Base-by-base conservation (phyloP, 495 filamentous ascomycete species). In the Penicillium psychrofluorescens region DNA sequence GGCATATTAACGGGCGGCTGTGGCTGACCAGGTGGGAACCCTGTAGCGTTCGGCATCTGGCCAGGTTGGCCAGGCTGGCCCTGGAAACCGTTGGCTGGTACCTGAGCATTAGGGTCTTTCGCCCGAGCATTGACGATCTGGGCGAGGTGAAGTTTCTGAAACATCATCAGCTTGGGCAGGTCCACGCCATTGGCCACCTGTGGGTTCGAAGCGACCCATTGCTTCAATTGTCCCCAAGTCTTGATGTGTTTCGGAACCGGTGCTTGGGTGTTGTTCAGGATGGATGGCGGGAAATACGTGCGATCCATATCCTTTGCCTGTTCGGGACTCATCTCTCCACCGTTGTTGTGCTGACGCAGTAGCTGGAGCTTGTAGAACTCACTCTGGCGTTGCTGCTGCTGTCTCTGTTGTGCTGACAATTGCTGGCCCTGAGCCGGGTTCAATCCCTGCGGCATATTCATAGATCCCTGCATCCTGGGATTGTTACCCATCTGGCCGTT, bases 171-270 rank as follows among this genome's bases (percentile, higher is more conserved):
- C 36, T 70, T 67, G 10, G 64, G 53, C 7, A 73, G 37, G 27
- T 74, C 67, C 1, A 68, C 55, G 2, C 64, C 62, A 13, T 57
- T 66, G 12, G 63, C 45, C 13, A 58, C 44, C 34, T 70, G 68
- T n/a, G 66, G 66, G 50, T 81, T 82, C 36, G 68, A 55, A 1
- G 48, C 39, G 1, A 78, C 64, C 71, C 75, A 85, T 34, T 77
- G 62, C 58, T 87, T 90, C 0, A 94, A 64, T 39, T 85, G 78
- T 27, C 71, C 74, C 87, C 87, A 94, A 43, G 79, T 83, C 55
- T 79, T 84, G 12, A 85, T 61, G 2, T 81, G 62, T 11, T 73
- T 74, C 2, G 85, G 82, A 0, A 82, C 59, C 9, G 67, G 65
- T 36, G 65, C 66, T 8, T 50, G 51, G 12, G 56, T 61, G 28